These are phyloP conservation scores for Trichoderma guizhouense DNA, from an alignment of 2,329 filamentous ascomycete species.

Conservation along the genomic window DNA sequence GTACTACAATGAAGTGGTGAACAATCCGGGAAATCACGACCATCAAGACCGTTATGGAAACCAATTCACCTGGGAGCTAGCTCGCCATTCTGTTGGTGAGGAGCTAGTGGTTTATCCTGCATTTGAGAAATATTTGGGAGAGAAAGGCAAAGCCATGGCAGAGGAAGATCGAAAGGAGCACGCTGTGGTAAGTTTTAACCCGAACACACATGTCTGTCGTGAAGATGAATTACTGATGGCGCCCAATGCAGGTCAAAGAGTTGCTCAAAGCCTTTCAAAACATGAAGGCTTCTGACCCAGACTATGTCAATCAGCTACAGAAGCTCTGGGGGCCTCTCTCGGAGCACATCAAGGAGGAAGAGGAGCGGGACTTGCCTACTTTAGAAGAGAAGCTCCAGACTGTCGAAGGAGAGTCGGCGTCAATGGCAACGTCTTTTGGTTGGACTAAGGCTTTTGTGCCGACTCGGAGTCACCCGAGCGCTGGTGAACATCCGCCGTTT, in stretches of 20 bases:
- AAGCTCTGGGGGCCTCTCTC: neutral
- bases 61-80: slow-evolving; percentile 47
- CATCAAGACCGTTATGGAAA: slow-evolving; percentile 43
- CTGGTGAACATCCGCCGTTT: slow-evolving; percentile 51
- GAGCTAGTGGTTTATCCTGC: slow-evolving; percentile 38
- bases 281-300: neutral
- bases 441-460: slow-evolving; percentile 54
- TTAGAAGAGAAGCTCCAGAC: neutral
- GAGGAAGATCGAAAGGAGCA: neutral
- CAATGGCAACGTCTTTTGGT: slow-evolving; percentile 42
- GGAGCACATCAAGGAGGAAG: neutral
- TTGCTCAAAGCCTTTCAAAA: neutral
- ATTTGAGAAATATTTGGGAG: neutral
- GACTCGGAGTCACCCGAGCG: slow-evolving; percentile 48
- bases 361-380: neutral
- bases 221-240: neutral
- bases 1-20: slow-evolving; percentile 42
- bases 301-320: neutral
- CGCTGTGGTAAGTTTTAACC: neutral
- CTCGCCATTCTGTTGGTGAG: slow-evolving; percentile 46
- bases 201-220: neutral
- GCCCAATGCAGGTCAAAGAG: neutral
- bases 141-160: neutral
- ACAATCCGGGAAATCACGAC: slow-evolving; percentile 32
- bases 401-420: neutral